Percentiles rank a stretch among this genome's conserved stretches.
These are phyloP conservation scores for Crithidia sp. DNA, from an alignment of 208 protist species.

Conservation along the genomic window DNA sequence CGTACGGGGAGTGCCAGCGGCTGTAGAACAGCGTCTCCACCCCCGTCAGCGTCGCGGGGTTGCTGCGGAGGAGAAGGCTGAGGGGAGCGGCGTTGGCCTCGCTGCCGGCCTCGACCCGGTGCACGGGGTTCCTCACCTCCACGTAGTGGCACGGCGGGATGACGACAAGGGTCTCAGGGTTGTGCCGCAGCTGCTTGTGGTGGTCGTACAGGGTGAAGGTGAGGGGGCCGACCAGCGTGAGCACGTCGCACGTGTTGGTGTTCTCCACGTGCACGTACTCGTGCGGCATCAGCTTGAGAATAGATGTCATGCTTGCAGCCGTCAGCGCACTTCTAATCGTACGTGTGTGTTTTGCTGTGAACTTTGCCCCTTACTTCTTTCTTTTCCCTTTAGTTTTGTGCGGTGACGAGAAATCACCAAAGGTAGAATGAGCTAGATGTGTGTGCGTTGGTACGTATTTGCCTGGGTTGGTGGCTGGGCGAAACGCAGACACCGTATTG, in stretches of 20 bases:
- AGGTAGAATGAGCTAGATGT: too few species aligned
- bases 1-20: conserved; percentile 31
- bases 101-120: not conserved
- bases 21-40: conserved; percentile 21
- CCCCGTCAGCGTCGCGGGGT: conserved; percentile 3
- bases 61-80: conserved; percentile 11
- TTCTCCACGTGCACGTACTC: conserved; percentile 91
- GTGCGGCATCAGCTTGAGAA: conserved; percentile 64
- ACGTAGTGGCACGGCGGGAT: conserved; percentile 92
- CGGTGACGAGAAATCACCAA: too few species aligned
- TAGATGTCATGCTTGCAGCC: conserved; percentile 20
- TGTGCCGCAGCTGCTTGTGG: conserved; percentile 38
- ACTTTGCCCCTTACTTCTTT: not conserved
- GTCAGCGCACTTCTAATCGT: not conserved
- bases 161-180: conserved; percentile 53
- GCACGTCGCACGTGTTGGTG: conserved; percentile 80
- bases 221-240: conserved; percentile 84
- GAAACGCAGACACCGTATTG: too few species aligned
- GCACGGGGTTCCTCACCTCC: conserved; percentile 73
- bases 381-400: too few species aligned
- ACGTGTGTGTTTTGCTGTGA: too few species aligned
- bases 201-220: conserved; percentile 88
- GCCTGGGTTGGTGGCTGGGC: too few species aligned
- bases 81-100: not conserved
- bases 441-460: too few species aligned